Evolutionary conservation across 1,284 basidiomycete genomes (phyloP), one percentile per base, ranked within the genome.

Genomic region (Tilletia horrida): DNA sequence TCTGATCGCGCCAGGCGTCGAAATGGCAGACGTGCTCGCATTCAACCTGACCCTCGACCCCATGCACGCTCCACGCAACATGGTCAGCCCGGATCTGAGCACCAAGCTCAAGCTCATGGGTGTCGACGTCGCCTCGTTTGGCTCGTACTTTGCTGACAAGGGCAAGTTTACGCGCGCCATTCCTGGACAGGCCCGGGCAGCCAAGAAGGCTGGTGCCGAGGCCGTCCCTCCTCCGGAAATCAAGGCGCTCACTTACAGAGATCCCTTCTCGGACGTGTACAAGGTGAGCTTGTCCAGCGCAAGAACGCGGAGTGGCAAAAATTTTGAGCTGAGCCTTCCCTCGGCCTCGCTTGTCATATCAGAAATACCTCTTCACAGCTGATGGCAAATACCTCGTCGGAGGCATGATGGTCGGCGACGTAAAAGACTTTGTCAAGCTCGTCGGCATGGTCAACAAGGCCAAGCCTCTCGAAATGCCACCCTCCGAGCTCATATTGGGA

Each of bases 321-420:
- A n/a, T n/a, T 11, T 40, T 4, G 11, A 40, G 35, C 11, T 40
- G 35, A 40, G 35, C 35, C 11, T 40, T 40, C 11, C 86, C 9
- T n/a, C n/a, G n/a, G n/a, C n/a, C n/a, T n/a, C n/a, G 11, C 35
- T 6, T 40, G 35, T 6, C 35, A 40, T 90, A 90, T 84, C 90
- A 91, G 81, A 91, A 91, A 84, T 87, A 90, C 76, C 87, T 91
- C 65, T 91, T 91, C 78, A 88, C 86, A n/a, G 85, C 85, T 11
- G 88, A 91, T 77, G 90, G 90, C 21, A 88, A 88, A 79, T 86
- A 89, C 72, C 83, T 91, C 2, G 81, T 91, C 4, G 90, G 90
- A 8, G 90, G 90, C 1, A 90, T 90, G 86, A 90, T 91, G 89
- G 87, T 91, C 16, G 90, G 90, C 1, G 89, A 91, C 75, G 87